Conservation (phyloP, 164 flowering plant genomes). For the Chimonanthus praecox region DNA sequence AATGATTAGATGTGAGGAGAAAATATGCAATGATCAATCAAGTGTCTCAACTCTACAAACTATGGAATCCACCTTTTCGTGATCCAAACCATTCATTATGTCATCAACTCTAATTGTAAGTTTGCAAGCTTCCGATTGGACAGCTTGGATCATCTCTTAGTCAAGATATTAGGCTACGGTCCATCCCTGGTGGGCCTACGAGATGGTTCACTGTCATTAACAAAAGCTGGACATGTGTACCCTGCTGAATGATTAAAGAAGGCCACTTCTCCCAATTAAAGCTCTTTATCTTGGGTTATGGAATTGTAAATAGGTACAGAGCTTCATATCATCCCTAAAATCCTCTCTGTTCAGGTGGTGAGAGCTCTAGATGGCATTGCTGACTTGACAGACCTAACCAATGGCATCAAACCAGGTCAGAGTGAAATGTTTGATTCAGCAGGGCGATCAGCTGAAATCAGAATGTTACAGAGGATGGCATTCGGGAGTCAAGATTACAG, state of each 20-base stretch:
- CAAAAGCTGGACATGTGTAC: neutral
- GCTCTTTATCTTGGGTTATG: too few relatives aligned
- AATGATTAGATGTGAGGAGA: neutral
- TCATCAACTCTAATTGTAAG: neutral
- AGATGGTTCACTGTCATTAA: neutral
- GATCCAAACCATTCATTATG: neutral
- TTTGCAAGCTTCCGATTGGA: neutral
- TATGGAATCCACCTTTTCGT: neutral
- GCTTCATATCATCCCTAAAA: neutral
- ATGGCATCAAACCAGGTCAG: slow-evolving; percentile 82
- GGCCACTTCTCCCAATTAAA: too few relatives aligned
- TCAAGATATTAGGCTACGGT: neutral
- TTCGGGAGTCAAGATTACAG: slow-evolving; percentile 68
- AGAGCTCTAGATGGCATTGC: slow-evolving; percentile 54
- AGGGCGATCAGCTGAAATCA: slow-evolving; percentile 66
- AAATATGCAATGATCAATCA: neutral
- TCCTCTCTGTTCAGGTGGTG: slow-evolving; percentile 45
- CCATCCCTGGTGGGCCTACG: neutral
- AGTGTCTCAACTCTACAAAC: neutral
- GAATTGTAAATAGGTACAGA: too few relatives aligned
- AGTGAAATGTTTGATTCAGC: slow-evolving; percentile 59
- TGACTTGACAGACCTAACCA: slow-evolving; percentile 47
- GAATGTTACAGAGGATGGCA: slow-evolving; percentile 80
- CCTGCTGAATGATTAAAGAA: neutral
- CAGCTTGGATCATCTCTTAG: neutral